These are phyloP conservation scores for Aspergillus fijiensis DNA, from an alignment of 2,329 filamentous ascomycete species.

Conservation along the genomic window DNA sequence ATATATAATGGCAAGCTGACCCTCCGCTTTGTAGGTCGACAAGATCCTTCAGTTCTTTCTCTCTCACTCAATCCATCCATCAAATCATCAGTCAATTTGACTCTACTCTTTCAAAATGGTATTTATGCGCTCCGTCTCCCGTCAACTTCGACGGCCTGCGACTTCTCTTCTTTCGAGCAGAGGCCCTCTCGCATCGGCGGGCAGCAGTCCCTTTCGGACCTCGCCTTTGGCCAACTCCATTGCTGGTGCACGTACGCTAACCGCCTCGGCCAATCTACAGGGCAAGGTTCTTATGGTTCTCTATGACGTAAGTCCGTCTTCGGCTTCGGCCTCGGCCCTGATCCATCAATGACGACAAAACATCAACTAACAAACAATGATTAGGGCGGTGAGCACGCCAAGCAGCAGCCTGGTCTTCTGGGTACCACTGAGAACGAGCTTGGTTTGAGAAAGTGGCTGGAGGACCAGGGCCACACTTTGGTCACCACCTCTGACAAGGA, in stretches of 20 bases:
- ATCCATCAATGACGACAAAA: neutral
- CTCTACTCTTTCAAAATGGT: slow-evolving; percentile 52
- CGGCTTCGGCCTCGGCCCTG: neutral
- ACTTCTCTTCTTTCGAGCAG: slow-evolving; percentile 51
- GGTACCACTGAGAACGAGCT: slow-evolving; percentile 99
- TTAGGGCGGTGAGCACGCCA: slow-evolving; percentile 76
- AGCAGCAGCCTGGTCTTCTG: slow-evolving; percentile 82
- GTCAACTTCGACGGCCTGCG: slow-evolving; percentile 55
- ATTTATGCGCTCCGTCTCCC: slow-evolving; percentile 63
- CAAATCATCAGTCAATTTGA: slow-evolving; percentile 1
- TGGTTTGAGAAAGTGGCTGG: slow-evolving; percentile 94
- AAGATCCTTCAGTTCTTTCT: neutral
- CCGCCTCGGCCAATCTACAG: slow-evolving; percentile 68
- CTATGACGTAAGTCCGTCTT: slow-evolving; percentile 69
- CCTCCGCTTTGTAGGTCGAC: slow-evolving; percentile 3
- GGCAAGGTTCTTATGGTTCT: slow-evolving; percentile 93
- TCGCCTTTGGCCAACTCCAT: slow-evolving; percentile 44
- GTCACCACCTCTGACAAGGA: slow-evolving; percentile 99
- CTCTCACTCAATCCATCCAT: neutral
- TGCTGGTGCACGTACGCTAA: slow-evolving; percentile 61
- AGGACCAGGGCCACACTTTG: slow-evolving; percentile 93
- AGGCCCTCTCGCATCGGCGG: slow-evolving; percentile 36
- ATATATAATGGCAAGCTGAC: slow-evolving; percentile 16
- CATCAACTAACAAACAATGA: slow-evolving; percentile 9
- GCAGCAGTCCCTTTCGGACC: slow-evolving; percentile 29